phyloP scores from a whole-genome alignment of 495 filamentous ascomycete species.

The Elasticomyces elasticus region DNA sequence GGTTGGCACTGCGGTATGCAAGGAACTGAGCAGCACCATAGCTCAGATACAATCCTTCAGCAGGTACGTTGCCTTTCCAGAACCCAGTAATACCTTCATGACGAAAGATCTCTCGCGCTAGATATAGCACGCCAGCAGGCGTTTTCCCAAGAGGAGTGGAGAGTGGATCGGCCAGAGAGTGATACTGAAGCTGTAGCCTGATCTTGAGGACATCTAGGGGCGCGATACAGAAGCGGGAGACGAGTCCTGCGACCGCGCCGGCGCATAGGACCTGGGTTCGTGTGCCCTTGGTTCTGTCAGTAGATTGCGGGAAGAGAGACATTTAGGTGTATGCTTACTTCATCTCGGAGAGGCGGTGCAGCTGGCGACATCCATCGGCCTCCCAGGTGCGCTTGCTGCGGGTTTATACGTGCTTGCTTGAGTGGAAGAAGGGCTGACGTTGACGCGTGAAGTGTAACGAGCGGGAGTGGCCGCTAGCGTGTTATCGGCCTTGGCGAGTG shows the following conservation, averaged over 20 bases:
- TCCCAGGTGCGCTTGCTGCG: neutral
- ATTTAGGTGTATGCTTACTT: constrained; percentile 41
- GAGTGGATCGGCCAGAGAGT: constrained; percentile 62
- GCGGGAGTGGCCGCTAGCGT: too few relatives aligned
- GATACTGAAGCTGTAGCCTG: constrained; percentile 81
- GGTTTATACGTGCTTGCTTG: too few relatives aligned
- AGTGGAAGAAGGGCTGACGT: too few relatives aligned
- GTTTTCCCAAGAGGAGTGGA: constrained; percentile 3
- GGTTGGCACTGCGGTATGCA: constrained; percentile 64
- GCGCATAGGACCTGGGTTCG: constrained; percentile 70
- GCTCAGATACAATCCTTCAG: constrained; percentile 82
- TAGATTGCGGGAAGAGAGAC: neutral
- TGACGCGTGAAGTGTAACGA: too few relatives aligned
- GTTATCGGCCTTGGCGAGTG: too few relatives aligned
- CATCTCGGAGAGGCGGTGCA: constrained; percentile 76
- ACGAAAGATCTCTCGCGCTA: constrained; percentile 61
- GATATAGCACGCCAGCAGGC: constrained; percentile 55
- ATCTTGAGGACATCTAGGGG: constrained; percentile 95
- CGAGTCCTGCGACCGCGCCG: constrained; percentile 76
- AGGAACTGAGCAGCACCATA: constrained; percentile 87
- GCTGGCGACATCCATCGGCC: constrained; percentile 70
- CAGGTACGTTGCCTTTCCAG: constrained; percentile 97
- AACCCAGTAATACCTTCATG: constrained; percentile 77
- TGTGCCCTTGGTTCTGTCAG: constrained; percentile 51
- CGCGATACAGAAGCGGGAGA: constrained; percentile 88